Evolutionary conservation across 2,329 filamentous ascomycete species (phyloP).

Genomic region (Chrysoporthe cubensis): DNA sequence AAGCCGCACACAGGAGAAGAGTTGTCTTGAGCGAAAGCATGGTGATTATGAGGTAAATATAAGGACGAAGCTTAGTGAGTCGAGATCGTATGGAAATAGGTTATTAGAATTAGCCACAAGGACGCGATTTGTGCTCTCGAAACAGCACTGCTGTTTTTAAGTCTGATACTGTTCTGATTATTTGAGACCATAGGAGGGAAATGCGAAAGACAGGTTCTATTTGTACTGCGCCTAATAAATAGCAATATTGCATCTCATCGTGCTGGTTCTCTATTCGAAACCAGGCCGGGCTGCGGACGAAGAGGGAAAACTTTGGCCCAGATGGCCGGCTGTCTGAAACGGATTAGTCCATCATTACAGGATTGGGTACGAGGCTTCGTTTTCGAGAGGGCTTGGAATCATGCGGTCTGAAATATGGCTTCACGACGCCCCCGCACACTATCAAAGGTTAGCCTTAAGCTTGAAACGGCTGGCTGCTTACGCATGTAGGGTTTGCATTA

Average conservation of each 20-base stretch:
- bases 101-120: not conserved
- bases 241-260: not conserved
- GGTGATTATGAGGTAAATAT: not conserved
- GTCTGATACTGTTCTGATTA: not conserved
- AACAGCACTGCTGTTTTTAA: not conserved
- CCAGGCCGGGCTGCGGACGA: not conserved
- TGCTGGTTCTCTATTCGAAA: not conserved
- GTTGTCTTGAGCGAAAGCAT: conserved; percentile 5
- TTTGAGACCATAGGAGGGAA: not conserved
- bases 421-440: not conserved
- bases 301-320: not conserved
- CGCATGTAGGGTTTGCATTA: no score
- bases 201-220: not conserved
- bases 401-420: not conserved
- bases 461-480: not conserved
- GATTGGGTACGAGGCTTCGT: not conserved
- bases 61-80: not conserved
- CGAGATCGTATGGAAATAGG: not conserved
- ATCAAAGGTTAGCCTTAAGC: not conserved
- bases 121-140: not conserved
- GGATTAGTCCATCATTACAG: not conserved
- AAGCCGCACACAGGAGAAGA: not conserved
- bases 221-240: not conserved
- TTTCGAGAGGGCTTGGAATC: not conserved
- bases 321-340: not conserved